Evolutionary conservation across 805 yeast species (phyloP).

Genomic region (Ogataea nakhonphanomensis): DNA sequence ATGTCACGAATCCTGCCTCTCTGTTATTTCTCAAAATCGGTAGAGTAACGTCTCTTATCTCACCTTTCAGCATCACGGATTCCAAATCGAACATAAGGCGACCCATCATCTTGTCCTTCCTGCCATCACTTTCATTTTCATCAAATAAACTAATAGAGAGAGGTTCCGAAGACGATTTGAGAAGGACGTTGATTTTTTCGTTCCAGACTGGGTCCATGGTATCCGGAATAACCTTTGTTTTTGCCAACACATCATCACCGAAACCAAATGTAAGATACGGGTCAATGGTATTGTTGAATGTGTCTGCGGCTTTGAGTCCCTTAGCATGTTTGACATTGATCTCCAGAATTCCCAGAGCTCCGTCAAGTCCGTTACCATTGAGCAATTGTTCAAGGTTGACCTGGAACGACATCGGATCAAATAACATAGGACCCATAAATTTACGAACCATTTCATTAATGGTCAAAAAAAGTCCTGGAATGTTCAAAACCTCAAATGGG

Average conservation of each 20-base stretch:
- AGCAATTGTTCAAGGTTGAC: conserved; percentile 86
- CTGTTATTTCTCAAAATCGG: conserved; percentile 77
- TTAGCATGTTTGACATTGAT: conserved; percentile 64
- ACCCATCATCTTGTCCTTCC: conserved; percentile 79
- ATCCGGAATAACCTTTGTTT: conserved; percentile 65
- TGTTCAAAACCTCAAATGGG: conserved; percentile 79
- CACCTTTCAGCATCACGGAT: conserved; percentile 50
- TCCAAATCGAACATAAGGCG: conserved; percentile 70
- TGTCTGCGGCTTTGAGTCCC: conserved; percentile 64
- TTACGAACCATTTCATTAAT: conserved; percentile 82
- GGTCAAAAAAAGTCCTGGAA: conserved; percentile 84
- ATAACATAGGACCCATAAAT: conserved; percentile 83
- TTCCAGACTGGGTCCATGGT: conserved; percentile 80
- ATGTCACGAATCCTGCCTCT: conserved; percentile 70
- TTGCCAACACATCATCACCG: conserved; percentile 54
- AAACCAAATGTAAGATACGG: conserved; percentile 81
- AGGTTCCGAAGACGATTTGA: conserved; percentile 79
- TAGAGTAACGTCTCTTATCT: conserved; percentile 46
- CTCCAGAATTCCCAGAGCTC: conserved; percentile 84
- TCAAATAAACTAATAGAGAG: conserved; percentile 69
- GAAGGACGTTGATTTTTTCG: conserved; percentile 67
- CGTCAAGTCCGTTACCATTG: conserved; percentile 73
- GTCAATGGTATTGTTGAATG: conserved; percentile 77
- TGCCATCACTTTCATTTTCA: conserved; percentile 58
- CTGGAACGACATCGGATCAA: conserved; percentile 90